Conservation (phyloP, 768 basidiomycete genomes). For the Clitopilus hobsonii region DNA sequence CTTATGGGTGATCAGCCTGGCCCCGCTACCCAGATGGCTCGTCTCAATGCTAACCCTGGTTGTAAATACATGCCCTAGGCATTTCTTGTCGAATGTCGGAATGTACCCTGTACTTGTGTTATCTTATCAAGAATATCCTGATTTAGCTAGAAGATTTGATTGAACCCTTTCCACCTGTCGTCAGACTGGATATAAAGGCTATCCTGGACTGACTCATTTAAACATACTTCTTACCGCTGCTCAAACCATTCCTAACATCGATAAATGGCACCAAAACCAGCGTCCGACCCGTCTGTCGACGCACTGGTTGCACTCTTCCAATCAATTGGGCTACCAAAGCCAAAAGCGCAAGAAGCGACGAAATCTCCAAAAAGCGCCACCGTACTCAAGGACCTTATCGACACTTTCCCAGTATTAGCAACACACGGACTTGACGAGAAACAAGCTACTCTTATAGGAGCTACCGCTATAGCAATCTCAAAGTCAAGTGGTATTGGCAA, state of each 20-base stretch:
- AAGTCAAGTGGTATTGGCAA: conserved; percentile 49
- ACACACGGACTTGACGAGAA: conserved; percentile 67
- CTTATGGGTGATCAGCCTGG: not conserved
- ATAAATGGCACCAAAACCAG: conserved; percentile 21
- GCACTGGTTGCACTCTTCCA: conserved; percentile 53
- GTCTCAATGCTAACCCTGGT: not conserved
- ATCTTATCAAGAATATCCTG: not conserved
- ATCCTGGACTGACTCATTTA: not conserved
- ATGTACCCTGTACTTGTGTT: not conserved
- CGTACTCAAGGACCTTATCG: conserved; percentile 66
- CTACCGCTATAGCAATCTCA: conserved; percentile 55
- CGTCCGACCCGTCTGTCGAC: conserved; percentile 20
- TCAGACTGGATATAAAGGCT: not conserved
- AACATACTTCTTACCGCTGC: not conserved
- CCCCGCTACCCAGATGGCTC: not conserved
- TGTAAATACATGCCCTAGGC: not conserved
- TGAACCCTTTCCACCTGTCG: not conserved
- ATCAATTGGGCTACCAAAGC: conserved; percentile 68
- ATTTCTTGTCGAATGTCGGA: not conserved
- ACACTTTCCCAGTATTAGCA: conserved; percentile 41
- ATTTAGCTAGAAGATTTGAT: not conserved
- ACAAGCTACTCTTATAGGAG: conserved; percentile 63
- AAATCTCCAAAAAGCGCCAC: conserved; percentile 76
- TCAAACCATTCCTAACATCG: not conserved
- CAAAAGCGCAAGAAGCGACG: conserved; percentile 79